Base-by-base conservation (phyloP, 805 yeast species). In the Candida qinlingensis region DNA sequence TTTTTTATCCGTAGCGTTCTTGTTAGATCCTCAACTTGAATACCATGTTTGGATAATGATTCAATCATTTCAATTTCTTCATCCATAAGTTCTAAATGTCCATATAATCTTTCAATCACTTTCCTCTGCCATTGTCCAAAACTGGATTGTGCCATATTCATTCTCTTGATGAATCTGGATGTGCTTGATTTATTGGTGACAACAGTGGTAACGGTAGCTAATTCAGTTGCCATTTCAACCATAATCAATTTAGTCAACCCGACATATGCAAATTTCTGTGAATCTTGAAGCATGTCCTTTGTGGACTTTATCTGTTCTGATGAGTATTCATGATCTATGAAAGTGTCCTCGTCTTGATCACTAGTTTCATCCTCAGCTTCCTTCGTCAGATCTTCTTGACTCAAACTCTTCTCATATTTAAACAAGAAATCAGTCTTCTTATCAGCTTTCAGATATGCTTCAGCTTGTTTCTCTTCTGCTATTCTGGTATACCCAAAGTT, bases 11-110 rank as follows among this genome's bases (percentile, higher is more conserved):
- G 69, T 47, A 92, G 70, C 40, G 86, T 79, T 12, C 76, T 76
- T 2, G 86, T 73, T 44, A 94, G 73, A 67, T 92, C 98, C 5
- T 64, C 60, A 0, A 87, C 80, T 54, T 80, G 80, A 12, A 94
- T 80, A 3, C 96, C 96, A 64, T 94, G 98, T 11, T 80, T 71
- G 38, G 96, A 82, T 50, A 94, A 70, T 50, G 81, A 83, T 60
- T 91, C 96, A 44, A 94, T 86, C 98, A 94, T 94, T 37, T 72
- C 65, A 49, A 83, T 78, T 65, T 94, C 99, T 11, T 83, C 88
- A n/a, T 77, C 77, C 11, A 69, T 65, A 8, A 94, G 68, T n/a
- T 81, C 90, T 69, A 94, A 70, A 66, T 94, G 99, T 8, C 79
- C 80, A 57, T 89, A 90, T 11, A 94, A 61, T 52, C 86, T 76